Evolutionary conservation across 176 grass and related monocot species (phyloP).

Genomic region (Oryza brachyantha): DNA sequence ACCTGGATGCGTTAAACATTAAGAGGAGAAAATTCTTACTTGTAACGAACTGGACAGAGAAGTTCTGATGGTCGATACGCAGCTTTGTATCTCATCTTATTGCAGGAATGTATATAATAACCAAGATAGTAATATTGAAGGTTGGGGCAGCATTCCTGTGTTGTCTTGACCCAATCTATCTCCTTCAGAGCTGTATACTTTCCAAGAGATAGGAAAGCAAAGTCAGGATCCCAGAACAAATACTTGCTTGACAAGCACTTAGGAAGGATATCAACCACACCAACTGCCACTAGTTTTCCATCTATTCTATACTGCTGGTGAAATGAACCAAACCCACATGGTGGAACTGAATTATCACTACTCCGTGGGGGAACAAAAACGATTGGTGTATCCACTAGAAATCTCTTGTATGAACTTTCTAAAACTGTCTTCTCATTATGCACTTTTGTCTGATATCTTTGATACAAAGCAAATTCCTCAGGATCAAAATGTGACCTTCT

Average conservation of each 20-base stretch:
- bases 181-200: conserved; percentile 90
- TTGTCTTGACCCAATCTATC: conserved; percentile 85
- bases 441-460: conserved; percentile 83
- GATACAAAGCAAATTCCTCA: conserved; percentile 80
- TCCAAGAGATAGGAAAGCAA: conserved; percentile 89
- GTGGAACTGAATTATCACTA: conserved; percentile 57
- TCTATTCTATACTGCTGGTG: conserved; percentile 97
- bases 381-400: conserved; percentile 88
- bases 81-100: conserved; percentile 99
- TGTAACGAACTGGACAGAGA: conserved; percentile 84
- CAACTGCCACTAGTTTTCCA: conserved; percentile 93
- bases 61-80: conserved; percentile 92
- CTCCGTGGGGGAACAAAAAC: conserved; percentile 55
- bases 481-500: conserved; percentile 82
- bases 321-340: conserved; percentile 89
- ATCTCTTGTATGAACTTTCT: conserved; percentile 70
- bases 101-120: conserved; percentile 97
- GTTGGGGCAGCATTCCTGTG: conserved; percentile 50
- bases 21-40: conserved; percentile 44
- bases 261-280: conserved; percentile 92
- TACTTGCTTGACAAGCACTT: conserved; percentile 99
- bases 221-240: conserved; percentile 98
- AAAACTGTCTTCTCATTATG: conserved; percentile 79
- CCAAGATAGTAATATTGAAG: conserved; percentile 97
- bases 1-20: background rate